Conservation (phyloP, 164 flowering plant species). For the Sextonia rubra region DNA sequence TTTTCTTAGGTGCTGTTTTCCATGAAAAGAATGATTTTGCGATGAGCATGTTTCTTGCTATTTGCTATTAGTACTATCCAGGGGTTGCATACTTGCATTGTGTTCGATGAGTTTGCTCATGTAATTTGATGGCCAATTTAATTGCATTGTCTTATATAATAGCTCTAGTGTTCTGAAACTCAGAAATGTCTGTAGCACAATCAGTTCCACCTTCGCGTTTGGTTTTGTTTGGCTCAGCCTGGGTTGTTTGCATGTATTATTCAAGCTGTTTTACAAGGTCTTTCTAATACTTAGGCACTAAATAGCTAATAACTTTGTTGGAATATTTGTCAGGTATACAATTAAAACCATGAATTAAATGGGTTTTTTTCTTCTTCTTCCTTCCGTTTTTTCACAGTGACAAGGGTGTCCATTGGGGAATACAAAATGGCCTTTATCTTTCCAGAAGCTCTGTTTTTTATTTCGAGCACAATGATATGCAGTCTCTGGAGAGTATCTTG, state of each 20-base stretch:
- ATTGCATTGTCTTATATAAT: not conserved
- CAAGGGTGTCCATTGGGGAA: constrained; percentile 99
- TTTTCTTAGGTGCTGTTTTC: not conserved
- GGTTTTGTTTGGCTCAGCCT: not conserved
- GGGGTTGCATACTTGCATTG: no score
- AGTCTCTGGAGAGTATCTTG: constrained; percentile 55
- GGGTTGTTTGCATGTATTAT: not conserved
- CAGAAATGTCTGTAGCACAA: not conserved
- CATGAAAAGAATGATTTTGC: not conserved
- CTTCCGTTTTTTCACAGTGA: constrained; percentile 42
- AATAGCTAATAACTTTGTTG: not conserved
- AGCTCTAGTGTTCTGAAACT: not conserved
- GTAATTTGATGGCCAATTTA: no score
- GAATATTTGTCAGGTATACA: not conserved
- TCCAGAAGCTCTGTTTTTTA: constrained; percentile 87
- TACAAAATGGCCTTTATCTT: constrained; percentile 96
- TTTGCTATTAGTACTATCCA: not conserved
- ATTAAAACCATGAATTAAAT: not conserved
- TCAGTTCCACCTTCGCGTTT: not conserved
- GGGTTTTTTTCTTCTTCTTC: constrained; percentile 1
- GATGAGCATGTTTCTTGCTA: not conserved
- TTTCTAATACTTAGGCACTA: not conserved
- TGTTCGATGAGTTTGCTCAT: no score
- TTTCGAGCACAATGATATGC: constrained; percentile 98
- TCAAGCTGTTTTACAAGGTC: not conserved